Base-by-base conservation (phyloP, 2,329 filamentous ascomycete genomes). In the Pseudocercospora cruenta region DNA sequence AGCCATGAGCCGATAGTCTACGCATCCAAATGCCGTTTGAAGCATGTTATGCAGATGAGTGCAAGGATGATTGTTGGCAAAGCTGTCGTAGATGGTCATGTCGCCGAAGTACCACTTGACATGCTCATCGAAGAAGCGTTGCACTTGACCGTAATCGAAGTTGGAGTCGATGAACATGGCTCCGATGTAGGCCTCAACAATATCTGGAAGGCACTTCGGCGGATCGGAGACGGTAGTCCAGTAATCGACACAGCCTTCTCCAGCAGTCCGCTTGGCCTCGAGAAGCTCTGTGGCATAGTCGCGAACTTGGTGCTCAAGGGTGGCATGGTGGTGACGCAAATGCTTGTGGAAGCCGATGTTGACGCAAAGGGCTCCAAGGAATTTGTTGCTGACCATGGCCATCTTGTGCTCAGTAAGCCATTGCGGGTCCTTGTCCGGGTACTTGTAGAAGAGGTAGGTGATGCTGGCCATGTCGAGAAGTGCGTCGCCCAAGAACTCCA, bases 371-470 rank as follows among this genome's bases (percentile, higher is more conserved):
- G 89, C 92, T 1, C 91, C 93, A 1, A 97, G 85, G 75, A 98
- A 99, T 67, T 94, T 93, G 80, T 99, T 99, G 61, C 92, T 95
- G 0, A 95, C 94, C 92, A 99, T 97, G n/a, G 94, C 93, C 89
- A 96, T 97, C 81, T 98, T 98, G 84, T 98, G 94, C 79, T 98
- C 95, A 0, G 95, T 98, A 66, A 99, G 84, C 94, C 94, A 98
- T 77, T 98, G 94, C 0, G 95, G 94, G 74, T 97, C 93, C 65
- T 90, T 91, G 60, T 87, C 82, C 0, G 93, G 93, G 72, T 91
- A 93, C 3, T 83, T 84, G 71, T 88, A 85, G 80, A 93, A 98
- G 3, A 99, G 84, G 72, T 92, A 88, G 72, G 94, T 91, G 62
- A 98, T 90, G 73, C 90, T 92, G 10, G 85, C 90, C 87, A 94